Evolutionary conservation across 495 filamentous ascomycete species (phyloP), one percentile per base, ranked within the genome.

Genomic region (Hypoxylon lienhwacheense): DNA sequence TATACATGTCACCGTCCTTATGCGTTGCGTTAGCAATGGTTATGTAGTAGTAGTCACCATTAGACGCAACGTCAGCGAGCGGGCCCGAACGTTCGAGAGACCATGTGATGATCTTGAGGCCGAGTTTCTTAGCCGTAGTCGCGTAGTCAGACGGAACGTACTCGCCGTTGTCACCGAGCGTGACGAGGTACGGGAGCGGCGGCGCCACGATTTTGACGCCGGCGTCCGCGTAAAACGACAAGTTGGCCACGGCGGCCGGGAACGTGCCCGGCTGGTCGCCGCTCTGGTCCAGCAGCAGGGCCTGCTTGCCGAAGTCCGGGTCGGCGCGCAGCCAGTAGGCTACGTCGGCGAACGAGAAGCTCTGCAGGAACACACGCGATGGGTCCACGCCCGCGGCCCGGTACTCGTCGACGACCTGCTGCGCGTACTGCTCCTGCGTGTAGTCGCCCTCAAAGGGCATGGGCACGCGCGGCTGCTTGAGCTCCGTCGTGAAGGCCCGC

Each of bases 371-470:
- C 14, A 85, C 83, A 26, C 81, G 77, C 25, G 66, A 67, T n/a
- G 81, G 72, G 34, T 69, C 56, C 62, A 86, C 81, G 16, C 72
- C 66, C 10, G 67, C 69, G 4, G 63, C 67, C 53, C 74, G 77
- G 73, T 80, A 85, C 48, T 76, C 76, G 57, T 83, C 74, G 55
- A 85, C 73, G 51, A 86, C 64, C 55, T 84, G 77, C 67, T 82
- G 79, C 1, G 77, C 78, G 63, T 77, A 85, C 32, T 70, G 65
- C 45, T 78, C 67, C 62, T 80, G 80, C 0, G 81, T 85, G 69
- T 83, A 84, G 47, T 74, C 48, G 29, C 77, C 73, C n/a, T 79
- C 61, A 68, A 84, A 85, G 2, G 81, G 83, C 82, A 84, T 85
- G 2, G 66, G 57, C 21, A 84, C 79, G 42, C 74, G 63, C 10